Evolutionary conservation across 2,329 filamentous ascomycete genomes (phyloP).

Genomic region (Hymenoscyphus infarciens): DNA sequence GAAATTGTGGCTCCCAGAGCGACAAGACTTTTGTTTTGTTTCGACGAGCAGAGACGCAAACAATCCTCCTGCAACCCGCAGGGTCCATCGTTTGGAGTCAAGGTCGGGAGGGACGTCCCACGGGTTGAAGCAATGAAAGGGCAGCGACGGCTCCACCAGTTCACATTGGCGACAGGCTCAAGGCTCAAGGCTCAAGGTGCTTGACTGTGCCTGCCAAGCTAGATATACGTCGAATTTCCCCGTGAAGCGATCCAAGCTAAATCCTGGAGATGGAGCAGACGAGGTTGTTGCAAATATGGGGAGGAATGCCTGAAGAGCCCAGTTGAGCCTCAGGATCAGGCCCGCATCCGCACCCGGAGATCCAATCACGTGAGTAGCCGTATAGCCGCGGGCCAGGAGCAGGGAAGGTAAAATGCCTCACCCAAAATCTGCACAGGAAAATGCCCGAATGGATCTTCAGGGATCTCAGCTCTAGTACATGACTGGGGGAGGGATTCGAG

Average conservation of each 20-base stretch:
- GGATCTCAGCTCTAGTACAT: too few relatives aligned
- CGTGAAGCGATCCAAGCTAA: constrained; percentile 1
- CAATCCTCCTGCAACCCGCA: neutral
- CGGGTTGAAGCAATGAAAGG: neutral
- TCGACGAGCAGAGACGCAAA: neutral
- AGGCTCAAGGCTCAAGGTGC: too few relatives aligned
- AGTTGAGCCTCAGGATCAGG: neutral
- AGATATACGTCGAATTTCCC: constrained; percentile 1
- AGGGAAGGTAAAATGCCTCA: neutral
- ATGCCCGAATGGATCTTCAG: neutral
- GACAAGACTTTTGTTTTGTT: neutral
- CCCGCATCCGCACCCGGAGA: neutral
- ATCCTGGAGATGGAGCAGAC: neutral
- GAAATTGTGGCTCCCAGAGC: neutral
- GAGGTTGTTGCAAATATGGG: neutral
- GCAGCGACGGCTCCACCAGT: neutral
- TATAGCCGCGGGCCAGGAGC: neutral
- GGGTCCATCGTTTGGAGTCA: neutral
- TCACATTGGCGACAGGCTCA: neutral
- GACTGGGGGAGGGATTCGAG: neutral
- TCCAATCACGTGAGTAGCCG: neutral
- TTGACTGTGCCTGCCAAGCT: neutral
- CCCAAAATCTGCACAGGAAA: neutral
- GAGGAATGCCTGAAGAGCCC: neutral
- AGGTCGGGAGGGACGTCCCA: neutral